Evolutionary conservation across 2,329 filamentous ascomycete species (phyloP), one percentile per base, ranked within the genome.

Genomic region (Septoria linicola): DNA sequence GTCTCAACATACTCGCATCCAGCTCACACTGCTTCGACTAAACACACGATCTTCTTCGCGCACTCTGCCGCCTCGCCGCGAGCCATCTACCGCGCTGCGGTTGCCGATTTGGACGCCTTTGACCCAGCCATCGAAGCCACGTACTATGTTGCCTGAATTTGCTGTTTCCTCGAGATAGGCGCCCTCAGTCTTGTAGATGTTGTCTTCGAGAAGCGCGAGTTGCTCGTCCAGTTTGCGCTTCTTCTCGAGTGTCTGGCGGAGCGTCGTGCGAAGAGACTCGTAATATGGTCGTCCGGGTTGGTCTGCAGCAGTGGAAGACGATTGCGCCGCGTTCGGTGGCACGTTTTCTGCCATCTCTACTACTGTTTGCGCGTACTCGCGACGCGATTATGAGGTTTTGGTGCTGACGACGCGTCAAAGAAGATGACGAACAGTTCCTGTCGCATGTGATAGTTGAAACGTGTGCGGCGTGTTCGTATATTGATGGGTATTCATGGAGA

Each of bases 81-180:
- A 69, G 84, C 84, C 67, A 84, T 80, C 65, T 82, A 66, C 53
- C 60, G 65, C 30, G 65, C 70, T 49, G 66, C 71, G 39, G 5
- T 5, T 40, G 21, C 70, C 71, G 3, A 73, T 77, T 59, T 82
- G 77, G 8, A 83, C 78, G 3, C 79, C 91, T 72, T 99, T 99
- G 76, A 96, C 95, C 74, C 97, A 99, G 68, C 90, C 95, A 70
- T 99, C 93, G 70, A 99, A 99, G 17, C 93, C 93, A 41, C 88
- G 90, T 69, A 99, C 92, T 67, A 99, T 97, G 74, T 99, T 99
- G 37, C 93, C 93, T 16, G 81, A 81, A 62, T 79, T 83, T 11
- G 84, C 85, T 3, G 90, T 95, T 64, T 89, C 89, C 70, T 97
- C 92, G 44, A 99, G 83, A 70, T 99, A 99, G 14, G 85, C 80